These are phyloP conservation scores for Bertia moriformis DNA, from an alignment of 2,329 filamentous ascomycete species.

Conservation along the genomic window DNA sequence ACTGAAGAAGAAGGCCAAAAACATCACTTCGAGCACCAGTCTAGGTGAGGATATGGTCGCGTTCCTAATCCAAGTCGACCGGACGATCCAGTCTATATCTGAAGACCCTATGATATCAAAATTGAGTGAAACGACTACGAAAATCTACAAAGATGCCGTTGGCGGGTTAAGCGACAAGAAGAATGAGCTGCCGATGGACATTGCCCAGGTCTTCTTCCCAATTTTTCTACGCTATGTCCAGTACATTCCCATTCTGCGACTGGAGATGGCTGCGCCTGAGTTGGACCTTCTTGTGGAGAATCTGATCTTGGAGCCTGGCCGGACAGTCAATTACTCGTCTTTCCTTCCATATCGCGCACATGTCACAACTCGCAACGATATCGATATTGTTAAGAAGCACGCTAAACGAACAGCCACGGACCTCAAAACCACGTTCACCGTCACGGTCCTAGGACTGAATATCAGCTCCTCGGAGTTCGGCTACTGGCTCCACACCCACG, in stretches of 20 bases:
- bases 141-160: neutral
- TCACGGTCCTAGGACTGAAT: slow-evolving; percentile 49
- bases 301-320: slow-evolving; percentile 50
- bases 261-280: slow-evolving; percentile 50
- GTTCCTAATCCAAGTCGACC: slow-evolving; percentile 39
- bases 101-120: slow-evolving; percentile 40
- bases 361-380: slow-evolving; percentile 49
- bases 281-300: slow-evolving; percentile 53
- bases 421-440: slow-evolving; percentile 40
- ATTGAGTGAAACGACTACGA: neutral
- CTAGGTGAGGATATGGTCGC: slow-evolving; percentile 40
- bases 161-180: slow-evolving; percentile 24
- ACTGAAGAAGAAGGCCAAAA: slow-evolving; percentile 18
- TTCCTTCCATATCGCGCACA: slow-evolving; percentile 51
- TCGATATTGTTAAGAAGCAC: slow-evolving; percentile 46
- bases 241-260: slow-evolving; percentile 49
- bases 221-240: slow-evolving; percentile 46
- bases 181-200: slow-evolving; percentile 38
- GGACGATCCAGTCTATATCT: slow-evolving; percentile 34
- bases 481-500: slow-evolving; percentile 49
- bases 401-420: slow-evolving; percentile 32
- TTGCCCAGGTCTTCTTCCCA: slow-evolving; percentile 47
- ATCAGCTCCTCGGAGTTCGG: slow-evolving; percentile 49
- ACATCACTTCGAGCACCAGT: slow-evolving; percentile 16
- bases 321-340: slow-evolving; percentile 48